phyloP scores from a whole-genome alignment of 331 rosid species.

The Phaseolus coccineus region DNA sequence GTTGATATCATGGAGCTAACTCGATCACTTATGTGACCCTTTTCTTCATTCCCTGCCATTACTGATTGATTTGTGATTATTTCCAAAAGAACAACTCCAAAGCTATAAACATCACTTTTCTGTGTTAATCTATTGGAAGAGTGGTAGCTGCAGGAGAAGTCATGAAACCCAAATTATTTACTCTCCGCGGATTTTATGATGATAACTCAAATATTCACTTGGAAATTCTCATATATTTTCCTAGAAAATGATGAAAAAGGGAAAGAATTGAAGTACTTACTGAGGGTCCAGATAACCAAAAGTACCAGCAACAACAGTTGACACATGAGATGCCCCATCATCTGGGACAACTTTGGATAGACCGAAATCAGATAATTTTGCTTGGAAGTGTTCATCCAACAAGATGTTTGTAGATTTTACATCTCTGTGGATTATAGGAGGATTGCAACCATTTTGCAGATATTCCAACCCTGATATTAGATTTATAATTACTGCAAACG shows the following conservation, averaged over 20 bases:
- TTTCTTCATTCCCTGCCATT: conserved; percentile 29
- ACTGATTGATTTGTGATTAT: conserved; percentile 51
- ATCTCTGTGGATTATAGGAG: conserved; percentile 63
- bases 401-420: conserved; percentile 65
- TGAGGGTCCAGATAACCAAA: conserved; percentile 44
- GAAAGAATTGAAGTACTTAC: conserved; percentile 37
- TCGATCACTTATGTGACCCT: conserved; percentile 48
- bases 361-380: conserved; percentile 66
- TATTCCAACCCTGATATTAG: conserved; percentile 59
- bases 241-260: not conserved
- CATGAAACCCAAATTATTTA: not conserved
- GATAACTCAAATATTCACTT: not conserved
- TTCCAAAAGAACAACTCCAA: conserved; percentile 61
- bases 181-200: not conserved
- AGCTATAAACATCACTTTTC: conserved; percentile 71
- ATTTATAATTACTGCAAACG: no score
- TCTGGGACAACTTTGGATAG: conserved; percentile 51
- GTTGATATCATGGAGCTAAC: conserved; percentile 45
- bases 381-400: conserved; percentile 57
- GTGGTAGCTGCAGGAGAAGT: conserved; percentile 47
- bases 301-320: conserved; percentile 57
- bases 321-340: conserved; percentile 48
- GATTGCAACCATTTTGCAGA: conserved; percentile 48
- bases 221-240: not conserved
- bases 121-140: conserved; percentile 47